Base-by-base conservation (phyloP, 2,329 filamentous ascomycete species). In the Pyrenochaeta sp. region DNA sequence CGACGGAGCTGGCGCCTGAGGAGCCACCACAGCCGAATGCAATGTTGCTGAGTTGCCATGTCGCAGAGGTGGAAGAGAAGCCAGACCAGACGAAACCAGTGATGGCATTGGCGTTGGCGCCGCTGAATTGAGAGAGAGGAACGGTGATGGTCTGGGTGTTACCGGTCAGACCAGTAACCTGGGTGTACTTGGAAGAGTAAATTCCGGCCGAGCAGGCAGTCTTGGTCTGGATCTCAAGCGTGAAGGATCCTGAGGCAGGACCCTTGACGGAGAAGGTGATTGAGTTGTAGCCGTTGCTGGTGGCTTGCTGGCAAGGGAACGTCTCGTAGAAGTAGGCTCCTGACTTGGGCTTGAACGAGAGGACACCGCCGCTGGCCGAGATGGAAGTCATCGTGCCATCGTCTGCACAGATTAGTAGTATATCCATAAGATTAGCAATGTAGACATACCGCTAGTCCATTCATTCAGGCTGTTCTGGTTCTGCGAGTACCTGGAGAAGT, bases 251-350 rank as follows among this genome's bases (percentile, higher is more conserved):
- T 15, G 77, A 76, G 8, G 78, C 65, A 10, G 81, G 78, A 3
- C 80, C 80, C 69, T 84, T 80, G 58, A 84, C 65, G 27, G 75
- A 77, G 70, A 85, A 84, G 28, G 79, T 78, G 45, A 85, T 61
- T 2, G 79, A 80, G 62, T 75, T 79, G 69, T 85, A 85, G 57
- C 79, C 78, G 48, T 82, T 77, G 47, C 73, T 78, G 15, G 72
- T 72, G 19, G 83, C 79, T 39, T 77, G 73, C 64, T 82, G 77
- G 72, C 84, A 86, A 0, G 73, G 65, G 52, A 86, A 81, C 1
- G 79, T 82, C 68, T 85, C 84, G 66, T 86, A 86, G 61, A 84
- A 85, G 74, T 86, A 86, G 12, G 83, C 81, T 27, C 64, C 67
- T 15, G 76, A 66, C 59, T 80, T 82, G 32, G 82, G 81, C n/a